Base-by-base conservation (phyloP, 2,329 filamentous ascomycete genomes). In the Cercospora zeina region DNA sequence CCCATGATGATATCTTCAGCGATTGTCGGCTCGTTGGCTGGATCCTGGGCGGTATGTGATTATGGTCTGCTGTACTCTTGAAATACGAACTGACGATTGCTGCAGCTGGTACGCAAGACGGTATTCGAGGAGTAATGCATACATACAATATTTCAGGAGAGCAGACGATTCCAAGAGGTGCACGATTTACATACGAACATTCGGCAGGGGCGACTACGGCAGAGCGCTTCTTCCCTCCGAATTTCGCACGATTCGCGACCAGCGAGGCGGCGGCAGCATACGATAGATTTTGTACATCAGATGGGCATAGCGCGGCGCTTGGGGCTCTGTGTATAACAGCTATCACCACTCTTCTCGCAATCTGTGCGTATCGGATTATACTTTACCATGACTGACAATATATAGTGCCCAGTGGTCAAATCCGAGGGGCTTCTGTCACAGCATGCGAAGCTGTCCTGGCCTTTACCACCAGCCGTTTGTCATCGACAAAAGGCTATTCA, bases 1-100 rank as follows among this genome's bases (percentile, higher is more conserved):
- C 93, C 92, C 34, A 97, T 97, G 93, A 83, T 95, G 81, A 95
- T 97, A 72, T 96, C 93, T 36, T 90, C 92, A 66, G 91, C 88
- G 70, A 88, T 99, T 68, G 93, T 97, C 62, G 95, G 89, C 58
- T 86, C 87, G 45, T 83, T 95, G 66, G 96, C 95, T 59, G 92
- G 90, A 67, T 84, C 81, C 63, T 99, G 96, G 95, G 89, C 93
- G 73, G 93, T 99, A 86, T 79, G 90, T 86, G 13, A 11, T 10
- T 19, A 30, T 34, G n/a, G 6, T 51, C 42, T 14, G 19, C 11
- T n/a, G 49, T 14, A 45, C 13, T 2, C n/a, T 27, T 21, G 37
- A 39, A 4, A 34, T 10, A n/a, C 31, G 36, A 60, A 60, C 58
- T 62, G 37, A 64, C 54, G 36, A 51, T 30, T 3, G 19, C 39